phyloP scores from a whole-genome alignment of 2,329 filamentous ascomycete species.

The Aspergillus thermomutatus region DNA sequence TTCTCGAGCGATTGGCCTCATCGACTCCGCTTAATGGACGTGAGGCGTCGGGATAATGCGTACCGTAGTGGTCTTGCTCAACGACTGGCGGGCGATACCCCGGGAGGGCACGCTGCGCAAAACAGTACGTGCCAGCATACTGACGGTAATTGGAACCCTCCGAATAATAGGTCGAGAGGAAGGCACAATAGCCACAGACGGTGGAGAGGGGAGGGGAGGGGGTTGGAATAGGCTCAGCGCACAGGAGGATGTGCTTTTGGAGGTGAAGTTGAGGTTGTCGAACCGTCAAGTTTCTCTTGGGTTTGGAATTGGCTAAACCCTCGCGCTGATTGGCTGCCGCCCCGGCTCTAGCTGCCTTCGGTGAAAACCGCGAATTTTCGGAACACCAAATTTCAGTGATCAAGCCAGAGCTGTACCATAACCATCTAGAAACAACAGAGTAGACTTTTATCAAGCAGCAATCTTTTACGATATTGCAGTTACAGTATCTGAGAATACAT shows the following conservation, averaged over 20 bases:
- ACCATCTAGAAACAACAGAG: not conserved
- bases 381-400: conserved; percentile 23
- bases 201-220: conserved; percentile 25
- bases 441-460: not conserved
- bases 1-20: conserved; percentile 26
- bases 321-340: conserved; percentile 34
- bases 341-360: conserved; percentile 27
- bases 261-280: conserved; percentile 36
- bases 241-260: conserved; percentile 31
- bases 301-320: conserved; percentile 36
- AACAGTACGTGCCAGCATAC: conserved; percentile 91
- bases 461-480: not conserved
- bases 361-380: conserved; percentile 38
- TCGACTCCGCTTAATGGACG: conserved; percentile 28
- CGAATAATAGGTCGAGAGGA: conserved; percentile 30
- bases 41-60: conserved; percentile 46
- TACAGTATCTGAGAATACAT: not conserved
- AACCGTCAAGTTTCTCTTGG: conserved; percentile 35
- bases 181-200: conserved; percentile 31
- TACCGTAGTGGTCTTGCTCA: conserved; percentile 72
- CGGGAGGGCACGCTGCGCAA: conserved; percentile 84
- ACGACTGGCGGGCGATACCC: conserved; percentile 71
- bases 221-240: conserved; percentile 22
- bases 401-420: not conserved
- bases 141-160: conserved; percentile 45